Evolutionary conservation across 2,329 filamentous ascomycete genomes (phyloP).

Genomic region (Alternaria brassicae): DNA sequence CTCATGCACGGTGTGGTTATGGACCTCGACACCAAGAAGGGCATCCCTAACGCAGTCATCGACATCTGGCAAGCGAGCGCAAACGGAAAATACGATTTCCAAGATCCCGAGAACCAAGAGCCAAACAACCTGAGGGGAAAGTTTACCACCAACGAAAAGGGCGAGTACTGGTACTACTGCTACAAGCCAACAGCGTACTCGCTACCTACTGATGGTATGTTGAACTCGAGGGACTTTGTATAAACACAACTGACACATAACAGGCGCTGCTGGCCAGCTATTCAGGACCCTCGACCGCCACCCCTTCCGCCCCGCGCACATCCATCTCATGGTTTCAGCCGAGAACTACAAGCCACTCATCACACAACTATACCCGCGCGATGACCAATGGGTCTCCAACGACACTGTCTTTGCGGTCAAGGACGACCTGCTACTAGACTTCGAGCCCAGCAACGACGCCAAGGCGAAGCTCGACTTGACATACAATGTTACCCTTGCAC

Average conservation of each 20-base stretch:
- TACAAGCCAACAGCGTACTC: constrained; percentile 76
- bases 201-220: constrained; percentile 67
- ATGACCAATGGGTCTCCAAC: constrained; percentile 64
- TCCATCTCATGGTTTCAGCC: constrained; percentile 64
- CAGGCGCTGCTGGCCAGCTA: constrained; percentile 60
- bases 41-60: constrained; percentile 72
- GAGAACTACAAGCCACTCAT: constrained; percentile 64
- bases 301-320: constrained; percentile 68
- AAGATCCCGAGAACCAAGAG: constrained; percentile 73
- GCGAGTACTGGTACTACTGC: constrained; percentile 77
- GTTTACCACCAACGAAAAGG: constrained; percentile 73
- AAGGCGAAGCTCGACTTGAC: constrained; percentile 66
- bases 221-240: not conserved
- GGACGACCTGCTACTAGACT: constrained; percentile 66
- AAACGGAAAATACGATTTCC: constrained; percentile 79
- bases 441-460: constrained; percentile 59
- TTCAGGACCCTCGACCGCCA: constrained; percentile 64
- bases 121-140: constrained; percentile 80
- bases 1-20: constrained; percentile 74
- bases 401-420: constrained; percentile 70
- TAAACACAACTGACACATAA: constrained; percentile 7
- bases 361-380: constrained; percentile 65
- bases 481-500: constrained; percentile 67
- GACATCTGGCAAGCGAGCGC: constrained; percentile 81
- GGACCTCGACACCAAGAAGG: constrained; percentile 70